Evolutionary conservation across 805 yeast species (phyloP), one percentile per base, ranked within the genome.

Genomic region (Komagataella pseudopastoris): DNA sequence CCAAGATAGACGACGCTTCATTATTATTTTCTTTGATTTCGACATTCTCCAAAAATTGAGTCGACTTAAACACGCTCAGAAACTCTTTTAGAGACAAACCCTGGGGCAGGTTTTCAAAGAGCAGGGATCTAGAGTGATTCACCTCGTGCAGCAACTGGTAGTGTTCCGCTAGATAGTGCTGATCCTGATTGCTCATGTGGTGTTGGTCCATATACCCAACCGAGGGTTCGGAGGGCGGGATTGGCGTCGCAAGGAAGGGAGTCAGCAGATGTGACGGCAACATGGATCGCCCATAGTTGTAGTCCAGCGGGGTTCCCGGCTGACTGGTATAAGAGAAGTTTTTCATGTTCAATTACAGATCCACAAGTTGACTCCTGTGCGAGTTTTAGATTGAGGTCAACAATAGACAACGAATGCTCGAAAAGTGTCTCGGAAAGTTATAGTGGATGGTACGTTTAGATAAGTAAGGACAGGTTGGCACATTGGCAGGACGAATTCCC

Each of bases 201-300:
- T 22, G 12, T 5, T 45, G 48, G 14, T 30, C 39, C 10, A 30
- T 30, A 30, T 30, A 45, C 4, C 46, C 46, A 6, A 20, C 46
- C 18, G 46, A 44, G 8, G 47, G 47, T 12, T 22, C 12, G 17
- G 24, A 22, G 7, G 47, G 54, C 56, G 51, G 51, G 16, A 63
- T 54, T 3, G 72, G 71, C 45, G 72, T 64, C 51, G 73, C 76
- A 7, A 77, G 66, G 58, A 74, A 81, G 0, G 88, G 88, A 3
- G 87, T 80, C 49, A 83, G 64, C 50, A 83, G 63, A 57, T 81
- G 84, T 16, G 82, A 68, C 1, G 89, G 89, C 17, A 83, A 65
- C 71, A 82, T 71, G 12, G 82, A 75, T 4, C 78, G 75, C 6
- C 84, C 81, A 58, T 80, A 81, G 3, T 75, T 66, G 52, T 75